These are phyloP conservation scores for Mycena olivaceomarginata DNA, from an alignment of 768 basidiomycete species.

Conservation along the genomic window DNA sequence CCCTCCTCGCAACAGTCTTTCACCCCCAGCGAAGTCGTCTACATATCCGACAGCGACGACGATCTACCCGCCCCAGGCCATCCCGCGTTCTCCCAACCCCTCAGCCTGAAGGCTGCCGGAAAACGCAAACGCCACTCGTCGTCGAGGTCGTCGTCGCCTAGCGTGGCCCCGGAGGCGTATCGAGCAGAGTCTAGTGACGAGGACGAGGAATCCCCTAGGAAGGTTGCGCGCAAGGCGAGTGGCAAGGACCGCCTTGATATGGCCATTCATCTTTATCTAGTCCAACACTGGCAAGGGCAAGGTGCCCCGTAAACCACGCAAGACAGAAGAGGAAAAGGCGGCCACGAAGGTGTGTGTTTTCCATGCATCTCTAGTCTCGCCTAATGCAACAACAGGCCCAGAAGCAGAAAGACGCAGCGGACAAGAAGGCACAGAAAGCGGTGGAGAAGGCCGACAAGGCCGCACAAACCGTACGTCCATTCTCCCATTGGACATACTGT, in stretches of 20 bases:
- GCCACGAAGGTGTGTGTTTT: conserved; percentile 14
- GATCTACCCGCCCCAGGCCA: neutral
- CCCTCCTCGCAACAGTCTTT: conserved; percentile 21
- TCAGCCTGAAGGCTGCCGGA: too few species aligned
- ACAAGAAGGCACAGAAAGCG: conserved; percentile 37
- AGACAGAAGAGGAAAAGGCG: conserved; percentile 40
- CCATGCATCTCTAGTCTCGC: neutral
- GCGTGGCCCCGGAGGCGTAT: too few species aligned
- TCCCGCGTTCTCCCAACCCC: too few species aligned
- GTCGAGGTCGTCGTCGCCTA: too few species aligned
- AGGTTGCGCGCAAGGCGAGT: conserved; percentile 39
- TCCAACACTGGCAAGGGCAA: conserved; percentile 1
- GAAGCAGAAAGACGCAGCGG: conserved; percentile 25
- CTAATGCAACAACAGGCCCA: conserved; percentile 2
- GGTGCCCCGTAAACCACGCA: conserved; percentile 23
- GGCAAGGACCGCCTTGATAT: too few species aligned
- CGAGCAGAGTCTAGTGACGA: neutral
- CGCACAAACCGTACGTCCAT: conserved; percentile 1
- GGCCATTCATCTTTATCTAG: neutral
- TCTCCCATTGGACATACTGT: too few species aligned
- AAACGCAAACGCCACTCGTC: too few species aligned
- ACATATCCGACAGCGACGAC: conserved; percentile 37
- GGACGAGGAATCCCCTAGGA: conserved; percentile 33
- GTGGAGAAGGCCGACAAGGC: conserved; percentile 26
- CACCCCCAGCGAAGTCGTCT: neutral